phyloP scores from a whole-genome alignment of 1,284 basidiomycete species.

The Trametes sp. region DNA sequence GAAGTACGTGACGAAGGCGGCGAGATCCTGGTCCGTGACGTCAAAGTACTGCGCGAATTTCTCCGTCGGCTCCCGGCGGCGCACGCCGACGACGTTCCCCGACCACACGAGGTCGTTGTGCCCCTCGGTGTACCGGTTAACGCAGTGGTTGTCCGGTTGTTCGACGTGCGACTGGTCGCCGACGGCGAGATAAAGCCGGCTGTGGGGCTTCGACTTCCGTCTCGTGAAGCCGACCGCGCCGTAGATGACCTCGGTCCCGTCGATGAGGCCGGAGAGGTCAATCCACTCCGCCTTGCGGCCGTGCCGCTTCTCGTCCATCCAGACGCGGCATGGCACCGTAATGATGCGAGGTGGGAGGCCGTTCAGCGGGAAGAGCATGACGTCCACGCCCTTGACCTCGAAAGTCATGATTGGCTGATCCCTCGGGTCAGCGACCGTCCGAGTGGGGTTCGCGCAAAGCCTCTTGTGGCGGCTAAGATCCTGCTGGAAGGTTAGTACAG shows the following conservation, averaged over 20 bases:
- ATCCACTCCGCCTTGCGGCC: slow-evolving; percentile 14
- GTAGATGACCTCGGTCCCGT: not conserved
- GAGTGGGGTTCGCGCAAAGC: slow-evolving; percentile 8
- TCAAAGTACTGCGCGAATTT: slow-evolving; percentile 18
- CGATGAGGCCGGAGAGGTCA: slow-evolving; percentile 6
- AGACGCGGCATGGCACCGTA: slow-evolving; percentile 2
- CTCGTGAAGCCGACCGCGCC: slow-evolving; percentile 1
- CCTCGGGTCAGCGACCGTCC: not conserved
- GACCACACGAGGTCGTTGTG: not conserved
- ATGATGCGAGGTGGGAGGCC: slow-evolving; percentile 10
- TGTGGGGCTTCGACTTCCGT: not conserved
- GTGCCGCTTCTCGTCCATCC: slow-evolving; percentile 1
- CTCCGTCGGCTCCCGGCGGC: slow-evolving; percentile 15
- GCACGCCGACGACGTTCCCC: slow-evolving; percentile 15
- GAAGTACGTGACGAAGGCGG: slow-evolving; percentile 11
- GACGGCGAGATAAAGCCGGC: slow-evolving; percentile 18
- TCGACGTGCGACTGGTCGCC: not conserved
- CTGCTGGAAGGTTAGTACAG: not conserved
- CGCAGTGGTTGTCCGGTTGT: slow-evolving; percentile 9
- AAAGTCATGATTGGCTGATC: not conserved
- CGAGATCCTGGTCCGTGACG: slow-evolving; percentile 13
- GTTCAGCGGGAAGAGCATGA: slow-evolving; percentile 15
- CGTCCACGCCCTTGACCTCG: not conserved
- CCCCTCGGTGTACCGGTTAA: slow-evolving; percentile 10
- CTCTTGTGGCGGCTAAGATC: slow-evolving; percentile 10